Conservation (phyloP, 495 filamentous ascomycete species). For the Aeminium ludgeri region DNA sequence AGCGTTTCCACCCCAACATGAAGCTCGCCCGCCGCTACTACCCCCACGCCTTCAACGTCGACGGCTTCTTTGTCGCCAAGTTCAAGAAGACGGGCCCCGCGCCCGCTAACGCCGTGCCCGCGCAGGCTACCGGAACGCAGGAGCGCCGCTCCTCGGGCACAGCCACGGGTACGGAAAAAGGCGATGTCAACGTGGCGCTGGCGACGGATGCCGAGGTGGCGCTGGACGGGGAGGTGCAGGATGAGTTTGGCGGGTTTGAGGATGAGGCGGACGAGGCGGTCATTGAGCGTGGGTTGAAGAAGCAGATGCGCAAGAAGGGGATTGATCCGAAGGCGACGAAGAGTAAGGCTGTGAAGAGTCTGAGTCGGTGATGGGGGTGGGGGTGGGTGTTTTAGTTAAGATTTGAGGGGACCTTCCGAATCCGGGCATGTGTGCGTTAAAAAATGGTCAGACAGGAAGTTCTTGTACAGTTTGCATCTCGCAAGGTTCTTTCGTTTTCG, state of each 20-base stretch:
- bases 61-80: slow-evolving; percentile 96
- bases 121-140: slow-evolving; percentile 19
- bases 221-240: too few species aligned
- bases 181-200: slow-evolving; percentile 24
- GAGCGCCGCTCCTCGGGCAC: neutral
- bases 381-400: too few species aligned
- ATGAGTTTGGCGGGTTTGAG: slow-evolving; percentile 48
- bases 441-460: too few species aligned
- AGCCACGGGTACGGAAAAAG: slow-evolving; percentile 5
- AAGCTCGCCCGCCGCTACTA: slow-evolving; percentile 79
- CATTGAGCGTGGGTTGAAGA: slow-evolving; percentile 42
- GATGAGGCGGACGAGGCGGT: slow-evolving; percentile 42
- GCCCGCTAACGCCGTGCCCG: slow-evolving; percentile 35
- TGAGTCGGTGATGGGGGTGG: too few species aligned
- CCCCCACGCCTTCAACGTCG: slow-evolving; percentile 88
- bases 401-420: too few species aligned
- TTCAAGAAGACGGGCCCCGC: slow-evolving; percentile 81
- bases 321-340: slow-evolving; percentile 37
- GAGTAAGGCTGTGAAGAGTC: slow-evolving; percentile 14
- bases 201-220: slow-evolving; percentile 31
- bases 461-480: too few species aligned
- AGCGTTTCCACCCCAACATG: slow-evolving; percentile 73
- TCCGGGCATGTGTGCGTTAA: too few species aligned
- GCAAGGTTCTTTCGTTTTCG: too few species aligned
- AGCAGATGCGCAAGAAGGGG: slow-evolving; percentile 45